phyloP scores from a whole-genome alignment of 2,329 filamentous ascomycete genomes.

The Epichloe festucae region DNA sequence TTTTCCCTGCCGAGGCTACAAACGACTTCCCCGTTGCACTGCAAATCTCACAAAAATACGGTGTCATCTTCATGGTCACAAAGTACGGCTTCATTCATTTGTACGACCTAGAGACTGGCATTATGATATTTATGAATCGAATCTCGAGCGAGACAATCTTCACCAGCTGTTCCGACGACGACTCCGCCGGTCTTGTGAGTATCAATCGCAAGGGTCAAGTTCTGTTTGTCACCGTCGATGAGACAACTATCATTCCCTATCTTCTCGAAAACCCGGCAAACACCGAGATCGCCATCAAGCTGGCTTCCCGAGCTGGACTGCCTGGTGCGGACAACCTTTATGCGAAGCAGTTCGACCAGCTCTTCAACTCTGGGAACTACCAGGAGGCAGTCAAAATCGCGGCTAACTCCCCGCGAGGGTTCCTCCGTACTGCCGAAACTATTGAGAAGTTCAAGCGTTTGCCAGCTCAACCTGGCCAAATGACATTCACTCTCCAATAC shows the following conservation, averaged over 20 bases:
- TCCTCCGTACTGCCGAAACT: conserved; percentile 85
- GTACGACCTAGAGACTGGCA: conserved; percentile 91
- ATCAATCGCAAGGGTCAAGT: conserved; percentile 98
- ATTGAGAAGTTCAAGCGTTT: conserved; percentile 92
- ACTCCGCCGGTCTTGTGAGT: conserved; percentile 78
- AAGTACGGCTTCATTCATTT: conserved; percentile 99
- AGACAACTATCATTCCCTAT: conserved; percentile 83
- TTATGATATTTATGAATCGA: conserved; percentile 98
- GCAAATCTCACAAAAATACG: conserved; percentile 93
- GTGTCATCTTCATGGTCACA: conserved; percentile 91
- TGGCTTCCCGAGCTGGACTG: conserved; percentile 86
- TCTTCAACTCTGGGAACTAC: conserved; percentile 70
- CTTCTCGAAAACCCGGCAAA: conserved; percentile 94
- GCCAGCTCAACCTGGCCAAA: conserved; percentile 67
- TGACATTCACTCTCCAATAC: conserved; percentile 92
- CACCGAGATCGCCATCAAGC: conserved; percentile 83
- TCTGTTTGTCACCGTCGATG: conserved; percentile 84
- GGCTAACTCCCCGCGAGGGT: conserved; percentile 90
- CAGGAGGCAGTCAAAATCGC: conserved; percentile 88
- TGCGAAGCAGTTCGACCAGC: conserved; percentile 79
- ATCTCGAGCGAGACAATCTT: conserved; percentile 99
- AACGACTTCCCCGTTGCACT: conserved; percentile 98
- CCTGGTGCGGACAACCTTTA: conserved; percentile 92
- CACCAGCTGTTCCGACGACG: conserved; percentile 72
- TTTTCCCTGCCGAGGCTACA: conserved; percentile 88